Conservation (phyloP, 345 rosid genomes). For the Eucalyptus rudis region DNA sequence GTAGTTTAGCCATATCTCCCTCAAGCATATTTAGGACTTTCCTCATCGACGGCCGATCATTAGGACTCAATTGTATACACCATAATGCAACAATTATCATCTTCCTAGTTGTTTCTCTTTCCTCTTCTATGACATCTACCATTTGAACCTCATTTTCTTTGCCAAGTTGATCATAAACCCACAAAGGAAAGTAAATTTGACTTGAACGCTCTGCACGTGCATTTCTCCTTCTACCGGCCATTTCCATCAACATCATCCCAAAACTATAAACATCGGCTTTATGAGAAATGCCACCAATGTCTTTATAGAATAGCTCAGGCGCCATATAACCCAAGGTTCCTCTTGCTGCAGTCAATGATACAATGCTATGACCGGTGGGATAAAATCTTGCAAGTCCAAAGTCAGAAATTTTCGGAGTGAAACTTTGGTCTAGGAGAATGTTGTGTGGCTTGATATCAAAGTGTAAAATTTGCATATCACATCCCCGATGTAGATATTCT, state of each 20-base stretch:
- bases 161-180: neutral
- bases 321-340: neutral
- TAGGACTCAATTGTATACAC: neutral
- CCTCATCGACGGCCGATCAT: neutral
- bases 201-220: neutral
- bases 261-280: neutral
- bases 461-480: neutral
- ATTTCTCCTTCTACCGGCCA: neutral
- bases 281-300: neutral
- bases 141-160: neutral
- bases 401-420: neutral
- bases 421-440: neutral
- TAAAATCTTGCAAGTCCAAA: neutral
- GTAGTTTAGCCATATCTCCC: neutral
- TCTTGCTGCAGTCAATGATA: neutral
- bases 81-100: neutral
- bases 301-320: neutral
- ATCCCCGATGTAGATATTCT: neutral
- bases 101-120: neutral
- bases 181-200: neutral
- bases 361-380: neutral
- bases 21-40: neutral
- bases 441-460: neutral
- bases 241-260: neutral
- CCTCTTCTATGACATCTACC: neutral